Conservation (phyloP, 495 filamentous ascomycete species). For the Oleoguttula mirabilis region DNA sequence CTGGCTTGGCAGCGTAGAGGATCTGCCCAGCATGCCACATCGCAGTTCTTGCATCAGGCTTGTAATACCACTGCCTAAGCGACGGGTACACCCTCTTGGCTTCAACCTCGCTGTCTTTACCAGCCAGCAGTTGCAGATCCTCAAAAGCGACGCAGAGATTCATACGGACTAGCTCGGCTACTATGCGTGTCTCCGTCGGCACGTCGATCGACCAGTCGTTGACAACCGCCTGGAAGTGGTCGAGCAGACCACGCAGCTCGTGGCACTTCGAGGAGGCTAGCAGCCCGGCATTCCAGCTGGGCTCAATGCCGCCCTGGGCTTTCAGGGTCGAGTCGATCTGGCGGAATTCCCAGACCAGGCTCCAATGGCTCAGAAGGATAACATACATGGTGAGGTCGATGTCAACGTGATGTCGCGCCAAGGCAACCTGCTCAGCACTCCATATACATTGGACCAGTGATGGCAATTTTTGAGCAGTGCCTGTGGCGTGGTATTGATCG, state of each 20-base stretch:
- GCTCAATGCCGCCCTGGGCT: background rate
- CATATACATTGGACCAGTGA: background rate
- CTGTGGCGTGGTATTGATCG: background rate
- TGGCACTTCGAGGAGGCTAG: background rate
- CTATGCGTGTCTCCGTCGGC: background rate
- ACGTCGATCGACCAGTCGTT: background rate
- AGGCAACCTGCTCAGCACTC: background rate
- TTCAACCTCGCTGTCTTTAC: background rate
- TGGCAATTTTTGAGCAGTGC: background rate
- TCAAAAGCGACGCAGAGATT: background rate
- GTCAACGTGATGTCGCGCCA: background rate
- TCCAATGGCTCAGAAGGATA: background rate
- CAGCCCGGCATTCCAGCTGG: background rate
- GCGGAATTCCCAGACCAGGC: background rate
- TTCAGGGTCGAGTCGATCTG: background rate
- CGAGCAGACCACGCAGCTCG: background rate
- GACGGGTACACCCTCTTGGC: background rate
- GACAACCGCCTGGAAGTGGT: background rate
- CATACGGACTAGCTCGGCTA: background rate
- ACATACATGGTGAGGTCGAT: background rate
- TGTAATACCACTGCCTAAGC: background rate
- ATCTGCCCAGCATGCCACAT: background rate
- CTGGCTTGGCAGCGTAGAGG: background rate
- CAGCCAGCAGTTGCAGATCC: background rate
- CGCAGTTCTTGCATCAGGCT: background rate